Base-by-base conservation (phyloP, 2,329 filamentous ascomycete genomes). In the Xylariaceae sp. region DNA sequence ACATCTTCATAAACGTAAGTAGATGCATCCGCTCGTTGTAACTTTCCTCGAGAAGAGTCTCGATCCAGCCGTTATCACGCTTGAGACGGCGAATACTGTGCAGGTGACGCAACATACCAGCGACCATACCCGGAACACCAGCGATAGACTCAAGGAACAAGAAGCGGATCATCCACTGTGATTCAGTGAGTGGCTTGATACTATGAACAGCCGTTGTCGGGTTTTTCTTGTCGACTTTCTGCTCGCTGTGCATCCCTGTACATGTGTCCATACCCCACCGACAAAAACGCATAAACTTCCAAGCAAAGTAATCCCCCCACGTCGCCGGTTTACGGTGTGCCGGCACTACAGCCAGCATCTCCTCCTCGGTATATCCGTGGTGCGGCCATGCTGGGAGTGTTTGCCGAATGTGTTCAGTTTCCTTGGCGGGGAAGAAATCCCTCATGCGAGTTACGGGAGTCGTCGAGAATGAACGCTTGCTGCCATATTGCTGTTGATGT, bases 11-110 rank as follows among this genome's bases (percentile, higher is more conserved):
- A 67, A 97, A 96, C 0, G 88, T 93, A 22, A 95, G 72, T 1
- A 95, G 80, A 60, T 95, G 89, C 90, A 97, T 96, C 21, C 91
- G 78, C 67, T 95, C 90, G 64, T 95, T 95, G 69, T 88, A 94
- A 52, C 84, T 87, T 70, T 95, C 89, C 66, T 94, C 89, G 2
- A 95, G 78, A 7, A 95, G 74, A 1, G 88, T 92, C 68, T 95
- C 90, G 63, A 98, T 97, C 88, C 86, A 97, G 61, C 93, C 93
- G 58, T 97, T 95, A 65, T 97, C 92, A 45, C 92, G 76, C 74
- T 89, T 90, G 76, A 97, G 85, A 22, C 85, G 79, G 36, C 92
- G 77, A 60, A 97, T 77, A 54, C 85, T 91, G 62, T 86, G 82
- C 29, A 97, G 75, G 68, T 98, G 93, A 25, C 93, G 77, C 14